Percentiles rank a stretch among this genome's conserved stretches.
phyloP scores from a whole-genome alignment of 2,329 filamentous ascomycete species.

The Lachnellula occidentalis region DNA sequence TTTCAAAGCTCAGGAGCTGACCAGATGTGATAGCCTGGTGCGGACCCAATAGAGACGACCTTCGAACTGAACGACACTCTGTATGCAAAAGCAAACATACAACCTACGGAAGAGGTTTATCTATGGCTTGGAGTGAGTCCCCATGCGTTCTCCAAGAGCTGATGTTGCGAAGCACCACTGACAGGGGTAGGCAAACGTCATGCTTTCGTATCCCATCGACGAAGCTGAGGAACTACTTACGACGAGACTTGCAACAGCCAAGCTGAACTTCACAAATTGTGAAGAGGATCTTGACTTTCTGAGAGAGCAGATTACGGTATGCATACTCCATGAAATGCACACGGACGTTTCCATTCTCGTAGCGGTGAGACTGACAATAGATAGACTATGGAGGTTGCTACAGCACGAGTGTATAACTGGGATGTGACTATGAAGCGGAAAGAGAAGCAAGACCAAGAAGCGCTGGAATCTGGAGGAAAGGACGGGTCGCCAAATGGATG shows the following conservation, averaged over 20 bases:
- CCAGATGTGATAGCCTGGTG: constrained; percentile 27
- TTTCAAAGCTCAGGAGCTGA: constrained; percentile 9
- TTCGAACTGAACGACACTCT: constrained; percentile 97
- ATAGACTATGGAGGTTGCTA: constrained; percentile 77
- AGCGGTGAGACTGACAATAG: constrained; percentile 5
- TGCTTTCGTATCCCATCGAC: constrained; percentile 87
- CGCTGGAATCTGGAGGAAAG: constrained; percentile 30
- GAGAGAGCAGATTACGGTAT: constrained; percentile 88
- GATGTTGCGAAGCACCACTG: constrained; percentile 4
- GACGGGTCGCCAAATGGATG: constrained; percentile 30
- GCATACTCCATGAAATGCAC: constrained; percentile 30
- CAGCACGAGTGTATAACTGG: constrained; percentile 98
- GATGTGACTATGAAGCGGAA: constrained; percentile 94
- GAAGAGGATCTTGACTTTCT: constrained; percentile 96
- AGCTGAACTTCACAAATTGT: constrained; percentile 76
- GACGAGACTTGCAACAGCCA: constrained; percentile 73
- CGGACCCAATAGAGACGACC: constrained; percentile 77
- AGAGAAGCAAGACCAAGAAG: constrained; percentile 65
- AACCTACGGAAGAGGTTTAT: constrained; percentile 84
- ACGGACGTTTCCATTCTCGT: neutral
- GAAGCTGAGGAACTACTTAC: constrained; percentile 77
- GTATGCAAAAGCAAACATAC: constrained; percentile 80
- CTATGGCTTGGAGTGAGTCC: constrained; percentile 78
- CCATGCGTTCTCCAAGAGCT: constrained; percentile 30
- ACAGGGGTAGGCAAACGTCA: constrained; percentile 73